Conservation (phyloP, 345 rosid species). For the Populus alba region DNA sequence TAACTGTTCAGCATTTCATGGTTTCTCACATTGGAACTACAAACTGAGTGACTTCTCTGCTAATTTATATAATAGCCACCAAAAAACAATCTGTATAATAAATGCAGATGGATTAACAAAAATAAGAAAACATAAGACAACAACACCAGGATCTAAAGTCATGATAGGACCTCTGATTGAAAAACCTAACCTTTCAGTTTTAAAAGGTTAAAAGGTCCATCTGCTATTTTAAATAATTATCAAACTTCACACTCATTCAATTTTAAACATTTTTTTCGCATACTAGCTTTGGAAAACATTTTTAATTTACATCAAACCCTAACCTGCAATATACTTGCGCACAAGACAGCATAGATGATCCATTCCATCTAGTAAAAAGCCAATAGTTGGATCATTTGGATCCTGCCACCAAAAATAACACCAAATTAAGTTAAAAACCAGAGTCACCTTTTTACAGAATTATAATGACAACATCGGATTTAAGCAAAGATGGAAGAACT, state of each 20-base stretch:
- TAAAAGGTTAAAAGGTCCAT: no score
- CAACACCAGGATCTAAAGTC: not conserved
- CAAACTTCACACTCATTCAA: not conserved
- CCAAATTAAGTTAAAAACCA: not conserved
- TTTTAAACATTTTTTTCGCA: not conserved
- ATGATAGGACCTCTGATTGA: not conserved
- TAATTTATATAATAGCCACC: not conserved
- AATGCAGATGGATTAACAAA: not conserved
- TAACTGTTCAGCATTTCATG: not conserved
- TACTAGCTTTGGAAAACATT: not conserved
- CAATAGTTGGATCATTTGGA: constrained; percentile 97
- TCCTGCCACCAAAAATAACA: constrained; percentile 53
- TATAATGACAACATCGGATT: not conserved
- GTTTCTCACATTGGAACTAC: not conserved
- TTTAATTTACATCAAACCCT: constrained; percentile 3
- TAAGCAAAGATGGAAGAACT: constrained; percentile 1
- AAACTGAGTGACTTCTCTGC: not conserved
- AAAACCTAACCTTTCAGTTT: not conserved
- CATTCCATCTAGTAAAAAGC: constrained; percentile 96
- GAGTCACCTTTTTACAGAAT: not conserved
- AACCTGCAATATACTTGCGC: constrained; percentile 96
- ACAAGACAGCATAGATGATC: constrained; percentile 88
- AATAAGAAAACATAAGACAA: no score
- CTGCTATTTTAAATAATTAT: no score
- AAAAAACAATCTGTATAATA: not conserved